Conservation (phyloP, 2,329 filamentous ascomycete genomes). For the Corniculantispora saksenae region DNA sequence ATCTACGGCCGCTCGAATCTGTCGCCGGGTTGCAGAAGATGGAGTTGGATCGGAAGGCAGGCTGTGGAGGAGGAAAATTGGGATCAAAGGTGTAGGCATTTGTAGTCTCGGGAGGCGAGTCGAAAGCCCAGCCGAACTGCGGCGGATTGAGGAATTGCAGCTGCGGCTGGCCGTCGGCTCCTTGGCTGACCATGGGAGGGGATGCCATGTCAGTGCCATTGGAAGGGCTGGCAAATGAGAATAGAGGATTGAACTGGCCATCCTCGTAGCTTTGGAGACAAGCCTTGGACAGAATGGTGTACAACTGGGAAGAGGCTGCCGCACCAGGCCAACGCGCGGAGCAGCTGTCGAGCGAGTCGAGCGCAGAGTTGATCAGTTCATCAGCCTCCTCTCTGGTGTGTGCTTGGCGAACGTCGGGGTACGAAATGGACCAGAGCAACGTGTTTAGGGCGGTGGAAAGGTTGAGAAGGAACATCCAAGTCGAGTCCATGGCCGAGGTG, state of each 20-base stretch:
- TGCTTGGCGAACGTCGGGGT: slow-evolving; percentile 74
- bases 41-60: slow-evolving; percentile 64
- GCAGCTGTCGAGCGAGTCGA: slow-evolving; percentile 78
- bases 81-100: slow-evolving; percentile 47
- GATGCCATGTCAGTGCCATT: slow-evolving; percentile 35
- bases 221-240: slow-evolving; percentile 38
- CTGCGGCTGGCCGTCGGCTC: slow-evolving; percentile 31
- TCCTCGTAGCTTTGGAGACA: slow-evolving; percentile 85
- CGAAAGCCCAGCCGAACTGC: slow-evolving; percentile 61
- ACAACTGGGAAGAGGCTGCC: slow-evolving; percentile 79
- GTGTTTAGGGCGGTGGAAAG: slow-evolving; percentile 92
- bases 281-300: slow-evolving; percentile 80
- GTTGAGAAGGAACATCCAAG: slow-evolving; percentile 88
- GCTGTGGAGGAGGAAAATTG: slow-evolving; percentile 47
- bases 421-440: slow-evolving; percentile 88
- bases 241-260: slow-evolving; percentile 27
- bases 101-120: slow-evolving; percentile 56
- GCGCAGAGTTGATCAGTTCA: slow-evolving; percentile 68
- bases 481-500: slow-evolving; percentile 75
- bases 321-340: slow-evolving; percentile 92
- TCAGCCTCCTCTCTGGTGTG: slow-evolving; percentile 77
- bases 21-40: slow-evolving; percentile 63
- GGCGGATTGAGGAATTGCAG: slow-evolving; percentile 49
- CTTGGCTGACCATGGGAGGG: slow-evolving; percentile 31
- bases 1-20: slow-evolving; percentile 56